These are phyloP conservation scores for Apophysomyces ossiformis DNA, from an alignment of 371 early-diverging fungal species.

Conservation along the genomic window DNA sequence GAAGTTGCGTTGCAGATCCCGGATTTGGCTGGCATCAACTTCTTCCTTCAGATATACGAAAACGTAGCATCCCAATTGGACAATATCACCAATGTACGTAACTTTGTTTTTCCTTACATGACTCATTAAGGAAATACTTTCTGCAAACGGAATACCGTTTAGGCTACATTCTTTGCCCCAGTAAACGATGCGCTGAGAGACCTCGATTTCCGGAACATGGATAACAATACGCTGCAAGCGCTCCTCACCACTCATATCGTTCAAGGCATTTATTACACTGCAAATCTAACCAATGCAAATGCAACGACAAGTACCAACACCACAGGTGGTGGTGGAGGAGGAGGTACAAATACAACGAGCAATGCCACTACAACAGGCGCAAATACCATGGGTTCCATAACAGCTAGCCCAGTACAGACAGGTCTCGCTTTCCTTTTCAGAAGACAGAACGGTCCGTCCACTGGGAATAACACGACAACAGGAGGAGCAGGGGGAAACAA, in stretches of 20 bases:
- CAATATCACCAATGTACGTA: conserved; percentile 33
- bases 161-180: conserved; percentile 50
- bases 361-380: neutral
- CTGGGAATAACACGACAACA: too few species aligned
- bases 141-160: neutral
- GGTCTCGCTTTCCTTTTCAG: neutral
- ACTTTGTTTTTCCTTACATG: neutral
- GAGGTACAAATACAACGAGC: neutral
- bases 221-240: conserved; percentile 7
- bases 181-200: conserved; percentile 25
- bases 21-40: conserved; percentile 16
- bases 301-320: neutral
- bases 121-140: too few species aligned
- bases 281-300: conserved; percentile 33
- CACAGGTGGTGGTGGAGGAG: neutral
- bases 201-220: conserved; percentile 1
- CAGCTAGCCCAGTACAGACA: neutral
- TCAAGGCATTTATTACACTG: conserved; percentile 40
- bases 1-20: conserved; percentile 18
- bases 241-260: conserved; percentile 39
- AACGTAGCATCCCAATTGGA: conserved; percentile 25
- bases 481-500: neutral
- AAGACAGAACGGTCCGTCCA: neutral
- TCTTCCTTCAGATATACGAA: conserved; percentile 13
- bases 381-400: neutral